phyloP scores from a whole-genome alignment of 306 rosid species.

The Neltuma alba region DNA sequence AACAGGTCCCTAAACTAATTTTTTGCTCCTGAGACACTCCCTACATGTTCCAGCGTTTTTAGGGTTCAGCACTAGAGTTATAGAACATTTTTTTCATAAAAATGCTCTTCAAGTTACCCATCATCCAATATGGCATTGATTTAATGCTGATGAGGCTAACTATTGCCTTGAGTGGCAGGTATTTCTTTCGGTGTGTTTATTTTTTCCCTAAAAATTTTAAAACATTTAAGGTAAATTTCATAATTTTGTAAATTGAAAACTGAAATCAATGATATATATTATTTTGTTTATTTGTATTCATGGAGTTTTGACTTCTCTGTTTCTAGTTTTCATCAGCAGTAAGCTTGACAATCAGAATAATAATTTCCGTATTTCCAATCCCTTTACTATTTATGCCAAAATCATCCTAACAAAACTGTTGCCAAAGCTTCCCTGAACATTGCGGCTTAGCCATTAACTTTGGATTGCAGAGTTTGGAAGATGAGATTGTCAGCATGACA shows the following conservation, averaged over 20 bases:
- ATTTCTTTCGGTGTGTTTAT: neutral
- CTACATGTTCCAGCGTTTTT: neutral
- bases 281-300: neutral
- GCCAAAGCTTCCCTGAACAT: slow-evolving; percentile 2
- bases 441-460: slow-evolving; percentile 20
- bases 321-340: neutral
- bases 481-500: slow-evolving; percentile 85
- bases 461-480: slow-evolving; percentile 89
- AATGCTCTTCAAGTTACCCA: neutral
- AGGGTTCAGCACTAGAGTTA: neutral
- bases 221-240: neutral
- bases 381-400: slow-evolving; percentile 11
- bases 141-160: neutral
- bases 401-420: slow-evolving; percentile 10
- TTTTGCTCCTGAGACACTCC: neutral
- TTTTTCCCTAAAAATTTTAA: neutral
- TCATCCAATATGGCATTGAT: neutral
- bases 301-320: neutral
- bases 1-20: neutral
- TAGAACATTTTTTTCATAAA: neutral
- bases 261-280: neutral
- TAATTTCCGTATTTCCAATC: slow-evolving; percentile 19
- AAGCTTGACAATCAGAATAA: neutral
- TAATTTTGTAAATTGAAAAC: neutral
- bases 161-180: neutral